These are phyloP conservation scores for Coniochaeta prunicola DNA, from an alignment of 2,329 filamentous ascomycete species.

Conservation along the genomic window DNA sequence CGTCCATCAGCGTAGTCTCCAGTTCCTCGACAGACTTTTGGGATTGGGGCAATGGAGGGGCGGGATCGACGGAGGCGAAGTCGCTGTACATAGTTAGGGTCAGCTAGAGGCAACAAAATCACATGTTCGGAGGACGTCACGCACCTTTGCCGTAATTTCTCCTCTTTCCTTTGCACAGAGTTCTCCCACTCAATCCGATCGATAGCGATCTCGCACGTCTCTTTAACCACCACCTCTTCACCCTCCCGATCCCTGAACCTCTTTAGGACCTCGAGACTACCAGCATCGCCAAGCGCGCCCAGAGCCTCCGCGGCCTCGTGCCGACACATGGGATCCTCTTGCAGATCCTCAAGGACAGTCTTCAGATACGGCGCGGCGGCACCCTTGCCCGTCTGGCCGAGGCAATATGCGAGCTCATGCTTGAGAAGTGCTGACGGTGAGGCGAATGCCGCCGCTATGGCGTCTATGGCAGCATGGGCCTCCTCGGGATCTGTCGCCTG, in stretches of 20 bases:
- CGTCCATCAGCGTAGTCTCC: constrained; percentile 71
- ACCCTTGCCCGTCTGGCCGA: constrained; percentile 79
- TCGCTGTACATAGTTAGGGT: constrained; percentile 58
- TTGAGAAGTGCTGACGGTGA: constrained; percentile 88
- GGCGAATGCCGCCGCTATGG: constrained; percentile 79
- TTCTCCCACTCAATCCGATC: constrained; percentile 92
- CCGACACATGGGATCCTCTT: constrained; percentile 91
- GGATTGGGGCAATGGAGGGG: constrained; percentile 75
- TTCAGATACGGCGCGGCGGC: constrained; percentile 68
- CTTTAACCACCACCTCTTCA: constrained; percentile 75
- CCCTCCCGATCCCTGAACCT: constrained; percentile 65
- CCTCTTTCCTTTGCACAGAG: constrained; percentile 59
- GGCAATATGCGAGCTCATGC: constrained; percentile 94
- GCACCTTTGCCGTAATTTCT: constrained; percentile 78
- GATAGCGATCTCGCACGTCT: constrained; percentile 96
- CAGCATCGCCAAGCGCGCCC: constrained; percentile 71
- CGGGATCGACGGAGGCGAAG: constrained; percentile 92
- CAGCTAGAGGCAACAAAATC: constrained; percentile 7
- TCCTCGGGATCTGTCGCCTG: constrained; percentile 41
- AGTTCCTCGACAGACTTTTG: constrained; percentile 65
- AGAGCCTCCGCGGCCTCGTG: constrained; percentile 96
- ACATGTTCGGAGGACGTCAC: constrained; percentile 13
- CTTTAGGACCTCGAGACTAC: constrained; percentile 67
- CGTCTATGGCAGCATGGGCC: constrained; percentile 52
- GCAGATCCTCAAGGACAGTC: constrained; percentile 64